Evolutionary conservation across 2,329 filamentous ascomycete species (phyloP), one percentile per base, ranked within the genome.

Genomic region (Neofusicoccum sp.): DNA sequence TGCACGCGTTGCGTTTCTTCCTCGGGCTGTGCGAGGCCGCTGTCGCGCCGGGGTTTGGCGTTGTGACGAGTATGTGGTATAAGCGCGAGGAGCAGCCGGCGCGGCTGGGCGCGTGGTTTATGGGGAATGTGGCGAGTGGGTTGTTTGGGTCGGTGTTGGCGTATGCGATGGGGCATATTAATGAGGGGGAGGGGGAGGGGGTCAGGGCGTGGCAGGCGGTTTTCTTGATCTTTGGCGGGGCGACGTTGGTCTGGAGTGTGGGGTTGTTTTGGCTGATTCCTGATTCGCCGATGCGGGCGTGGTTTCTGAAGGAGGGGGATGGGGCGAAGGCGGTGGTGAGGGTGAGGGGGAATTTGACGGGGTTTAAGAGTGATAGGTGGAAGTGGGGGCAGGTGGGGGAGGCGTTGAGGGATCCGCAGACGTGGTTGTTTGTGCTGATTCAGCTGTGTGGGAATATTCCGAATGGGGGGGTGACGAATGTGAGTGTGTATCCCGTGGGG

Each of bases 321-420:
- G 9, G 72, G 70, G 7, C 64, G 73, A 5, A 69, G 71, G 57
- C 64, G 71, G 5, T 76, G 75, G 62, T 61, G 66, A 9, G 61
- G 34, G 30, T 65, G 36, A 51, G 58, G 61, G 41, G 51, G 60
- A 58, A 64, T 58, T 34, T 62, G 63, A 58, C 63, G 60, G 54
- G 62, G 31, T 41, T 58, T 38, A 40, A 63, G 64, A 40, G 54
- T 43, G 65, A 65, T 71, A 2, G 71, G 74, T 11, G 74, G 76
- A 14, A 68, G 76, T 1, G 64, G 76, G 3, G 70, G 60, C 69
- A 79, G 9, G 69, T 76, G 12, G 70, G 78, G 4, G 78, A 78
- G 2, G 65, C 71, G 2, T 61, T 72, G 0, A 78, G 20, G 31
- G 61, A 63, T 53, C 34, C 58, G 41, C 56, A 63, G 57, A 45